phyloP scores from a whole-genome alignment of 2,329 filamentous ascomycete species.

The Xylariaceae sp. region DNA sequence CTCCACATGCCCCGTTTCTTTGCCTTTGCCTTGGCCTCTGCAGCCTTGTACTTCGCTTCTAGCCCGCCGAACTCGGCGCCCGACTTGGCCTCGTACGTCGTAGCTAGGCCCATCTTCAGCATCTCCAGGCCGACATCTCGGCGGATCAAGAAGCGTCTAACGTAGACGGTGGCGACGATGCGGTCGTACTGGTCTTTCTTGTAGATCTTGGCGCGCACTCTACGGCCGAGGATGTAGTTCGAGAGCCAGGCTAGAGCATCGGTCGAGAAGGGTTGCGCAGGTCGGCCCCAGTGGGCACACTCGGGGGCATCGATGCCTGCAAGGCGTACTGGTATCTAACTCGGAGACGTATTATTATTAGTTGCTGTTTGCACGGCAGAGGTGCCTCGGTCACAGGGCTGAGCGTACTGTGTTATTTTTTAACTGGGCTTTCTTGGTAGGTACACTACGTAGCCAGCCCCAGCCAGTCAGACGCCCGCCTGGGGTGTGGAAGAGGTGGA shows the following conservation, averaged over 20 bases:
- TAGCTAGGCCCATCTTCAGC: slow-evolving; percentile 78
- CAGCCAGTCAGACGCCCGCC: slow-evolving; percentile 83
- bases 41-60: slow-evolving; percentile 57
- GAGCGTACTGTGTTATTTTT: slow-evolving; percentile 68
- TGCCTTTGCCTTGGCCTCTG: slow-evolving; percentile 61
- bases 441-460: slow-evolving; percentile 82
- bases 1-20: slow-evolving; percentile 72
- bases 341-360: slow-evolving; percentile 9
- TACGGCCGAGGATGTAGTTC: slow-evolving; percentile 61
- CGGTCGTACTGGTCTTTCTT: slow-evolving; percentile 88
- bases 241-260: slow-evolving; percentile 83
- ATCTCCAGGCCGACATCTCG: slow-evolving; percentile 85
- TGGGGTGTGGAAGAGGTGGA: slow-evolving; percentile 89
- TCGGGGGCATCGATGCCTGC: slow-evolving; percentile 94
- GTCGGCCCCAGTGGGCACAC: slow-evolving; percentile 82
- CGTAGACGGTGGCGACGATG: slow-evolving; percentile 78
- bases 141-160: slow-evolving; percentile 62
- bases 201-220: slow-evolving; percentile 78
- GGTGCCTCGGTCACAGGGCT: too few relatives aligned
- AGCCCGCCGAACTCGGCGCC: slow-evolving; percentile 82
- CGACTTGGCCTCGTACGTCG: slow-evolving; percentile 86
- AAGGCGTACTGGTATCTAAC: slow-evolving; percentile 77
- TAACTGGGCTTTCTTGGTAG: slow-evolving; percentile 60
- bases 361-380: not conserved
- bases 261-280: slow-evolving; percentile 74